Base-by-base conservation (phyloP, 2,329 filamentous ascomycete genomes). In the Chaetomium sp. region DNA sequence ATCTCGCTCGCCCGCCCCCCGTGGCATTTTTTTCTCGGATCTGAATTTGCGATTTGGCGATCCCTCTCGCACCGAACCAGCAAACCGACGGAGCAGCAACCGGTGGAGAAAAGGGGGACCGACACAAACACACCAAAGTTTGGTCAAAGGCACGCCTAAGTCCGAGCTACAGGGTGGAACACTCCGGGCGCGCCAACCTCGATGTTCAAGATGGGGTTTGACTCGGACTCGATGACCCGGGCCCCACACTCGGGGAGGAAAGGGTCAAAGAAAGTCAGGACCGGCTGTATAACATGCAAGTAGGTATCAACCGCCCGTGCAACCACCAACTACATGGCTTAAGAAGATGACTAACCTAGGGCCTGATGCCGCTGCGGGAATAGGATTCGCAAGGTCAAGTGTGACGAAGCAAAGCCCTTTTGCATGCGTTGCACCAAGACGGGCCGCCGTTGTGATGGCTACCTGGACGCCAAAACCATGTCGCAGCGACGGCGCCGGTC, bases 261-360 rank as follows among this genome's bases (percentile, higher is more conserved):
- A 62, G 74, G 74, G 11, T 74, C 68, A 47, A 73, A 71, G 62
- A 76, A 76, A 60, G 74, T 76, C 52, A 69, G 73, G 52, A 77
- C 75, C 6, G 78, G 78, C 11, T 81, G 78, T 66, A 70, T 78
- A 54, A 81, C 78, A 49, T 81, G 78, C 76, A 80, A 80, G 77
- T 79, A 62, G 60, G 77, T 75, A 48, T 52, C 36, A 45, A 11
- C 46, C 36, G 34, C 49, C 34, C 19, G 19, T 27, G 19, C 37
- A 40, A 12, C 37, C 8, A 12, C 9, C 37, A 40, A 40, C 8
- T 40, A 14, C 11, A 14, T 12, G 14, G 40, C 6, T 42, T 11
- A n/a, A 11, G 14, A 42, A 12, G 40, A 14, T 42, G 6, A 55
- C 57, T 64, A 48, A 63, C 56, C 49, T 44, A 49, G 54, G 54